Percentiles rank a stretch among this genome's conserved stretches.
Conservation (phyloP, 2,329 filamentous ascomycete genomes). For the Ceratocystis variospora region DNA sequence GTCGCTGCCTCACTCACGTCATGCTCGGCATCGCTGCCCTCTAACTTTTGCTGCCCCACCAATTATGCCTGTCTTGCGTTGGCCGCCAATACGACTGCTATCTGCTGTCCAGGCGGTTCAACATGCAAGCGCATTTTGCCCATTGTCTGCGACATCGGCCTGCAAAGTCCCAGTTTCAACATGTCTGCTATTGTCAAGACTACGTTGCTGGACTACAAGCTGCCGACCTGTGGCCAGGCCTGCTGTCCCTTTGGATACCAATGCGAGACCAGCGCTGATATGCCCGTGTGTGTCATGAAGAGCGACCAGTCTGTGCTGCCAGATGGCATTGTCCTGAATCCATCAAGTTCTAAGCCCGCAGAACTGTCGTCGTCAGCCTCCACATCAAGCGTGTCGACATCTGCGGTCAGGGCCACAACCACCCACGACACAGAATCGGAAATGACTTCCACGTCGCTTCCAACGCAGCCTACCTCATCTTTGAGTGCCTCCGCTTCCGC, state of each 20-base stretch:
- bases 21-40: conserved; percentile 44
- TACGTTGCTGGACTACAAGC: conserved; percentile 41
- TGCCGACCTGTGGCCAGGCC: conserved; percentile 42
- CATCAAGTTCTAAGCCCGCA: conserved; percentile 18
- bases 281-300: conserved; percentile 36
- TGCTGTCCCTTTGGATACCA: conserved; percentile 64
- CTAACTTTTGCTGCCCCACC: conserved; percentile 52
- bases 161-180: conserved; percentile 45
- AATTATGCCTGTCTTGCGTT: conserved; percentile 44
- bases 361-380: conserved; percentile 14
- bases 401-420: conserved; percentile 17
- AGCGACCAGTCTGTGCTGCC: conserved; percentile 35
- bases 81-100: conserved; percentile 49
- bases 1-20: conserved; percentile 32
- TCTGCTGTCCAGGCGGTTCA: conserved; percentile 52
- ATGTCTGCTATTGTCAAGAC: conserved; percentile 53
- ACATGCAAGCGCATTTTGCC: conserved; percentile 48
- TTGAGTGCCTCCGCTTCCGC: conserved; percentile 17
- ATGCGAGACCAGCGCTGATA: conserved; percentile 31
- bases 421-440: conserved; percentile 22
- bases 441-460: conserved; percentile 19
- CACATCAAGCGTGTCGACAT: conserved; percentile 21
- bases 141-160: conserved; percentile 48
- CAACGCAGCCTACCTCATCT: neutral
- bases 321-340: conserved; percentile 23